phyloP scores from a whole-genome alignment of 2,329 filamentous ascomycete species.

The Falciphora oryzae region DNA sequence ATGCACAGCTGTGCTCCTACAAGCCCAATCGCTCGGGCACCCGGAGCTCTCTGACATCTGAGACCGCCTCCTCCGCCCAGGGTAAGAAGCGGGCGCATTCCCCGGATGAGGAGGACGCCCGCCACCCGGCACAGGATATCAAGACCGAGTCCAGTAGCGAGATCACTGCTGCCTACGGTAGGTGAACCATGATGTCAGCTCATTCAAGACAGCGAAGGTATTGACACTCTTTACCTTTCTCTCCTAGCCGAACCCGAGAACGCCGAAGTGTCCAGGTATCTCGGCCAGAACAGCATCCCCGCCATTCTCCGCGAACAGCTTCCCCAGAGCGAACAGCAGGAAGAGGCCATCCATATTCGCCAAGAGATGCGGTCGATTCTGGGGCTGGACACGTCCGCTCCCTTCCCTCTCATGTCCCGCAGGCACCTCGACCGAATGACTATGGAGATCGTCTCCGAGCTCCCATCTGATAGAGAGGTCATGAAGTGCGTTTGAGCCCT shows the following conservation, averaged over 20 bases:
- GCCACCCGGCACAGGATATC: constrained; percentile 20
- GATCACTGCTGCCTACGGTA: constrained; percentile 26
- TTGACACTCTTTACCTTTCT: not conserved
- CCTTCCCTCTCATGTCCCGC: constrained; percentile 62
- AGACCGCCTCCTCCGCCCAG: constrained; percentile 18
- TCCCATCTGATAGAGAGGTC: constrained; percentile 60
- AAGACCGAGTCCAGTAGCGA: constrained; percentile 24
- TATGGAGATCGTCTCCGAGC: constrained; percentile 53
- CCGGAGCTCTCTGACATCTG: constrained; percentile 25
- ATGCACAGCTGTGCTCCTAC: constrained; percentile 60
- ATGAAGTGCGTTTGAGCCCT: constrained; percentile 48
- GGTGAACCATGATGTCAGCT: constrained; percentile 1
- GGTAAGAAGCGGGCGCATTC: constrained; percentile 38
- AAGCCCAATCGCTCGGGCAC: constrained; percentile 50
- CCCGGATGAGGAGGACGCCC: constrained; percentile 32
- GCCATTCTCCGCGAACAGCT: constrained; percentile 59
- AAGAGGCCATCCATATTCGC: constrained; percentile 49
- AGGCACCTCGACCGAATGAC: constrained; percentile 55
- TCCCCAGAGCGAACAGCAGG: constrained; percentile 43
- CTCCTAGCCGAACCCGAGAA: constrained; percentile 2
- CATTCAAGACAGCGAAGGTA: not conserved
- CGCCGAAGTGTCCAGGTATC: constrained; percentile 50
- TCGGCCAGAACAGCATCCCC: constrained; percentile 63
- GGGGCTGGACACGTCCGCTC: constrained; percentile 59
- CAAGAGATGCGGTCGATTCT: constrained; percentile 62